phyloP scores from a whole-genome alignment of 352 stramenopile genomes.

The Lagenidium giganteum region DNA sequence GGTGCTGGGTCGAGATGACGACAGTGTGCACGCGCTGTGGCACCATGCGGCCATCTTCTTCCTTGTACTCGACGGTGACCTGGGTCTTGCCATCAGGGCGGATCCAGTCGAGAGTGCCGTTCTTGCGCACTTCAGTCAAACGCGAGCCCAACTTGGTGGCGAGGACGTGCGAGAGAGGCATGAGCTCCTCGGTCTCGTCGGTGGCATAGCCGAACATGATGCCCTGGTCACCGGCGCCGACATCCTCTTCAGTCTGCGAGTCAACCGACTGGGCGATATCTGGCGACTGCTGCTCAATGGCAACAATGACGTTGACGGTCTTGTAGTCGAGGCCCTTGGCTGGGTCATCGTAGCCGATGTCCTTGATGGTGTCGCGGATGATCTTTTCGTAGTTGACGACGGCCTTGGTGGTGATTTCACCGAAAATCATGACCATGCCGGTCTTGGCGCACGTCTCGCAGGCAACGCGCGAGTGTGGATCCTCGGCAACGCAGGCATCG shows the following conservation, averaged over 20 bases:
- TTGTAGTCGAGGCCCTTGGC: slow-evolving; percentile 99
- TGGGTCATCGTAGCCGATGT: slow-evolving; percentile 99
- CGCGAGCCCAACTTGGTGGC: slow-evolving; percentile 95
- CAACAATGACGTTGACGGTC: slow-evolving; percentile 99
- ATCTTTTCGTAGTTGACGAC: slow-evolving; percentile 99
- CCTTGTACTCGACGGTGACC: slow-evolving; percentile 98
- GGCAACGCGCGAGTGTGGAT: slow-evolving; percentile 97
- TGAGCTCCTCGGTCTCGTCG: slow-evolving; percentile 96
- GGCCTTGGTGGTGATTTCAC: slow-evolving; percentile 99
- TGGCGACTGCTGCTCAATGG: slow-evolving; percentile 98
- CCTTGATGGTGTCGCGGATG: slow-evolving; percentile 98
- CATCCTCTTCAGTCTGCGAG: slow-evolving; percentile 94
- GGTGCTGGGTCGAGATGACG: slow-evolving; percentile 99
- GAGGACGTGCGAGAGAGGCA: slow-evolving; percentile 98
- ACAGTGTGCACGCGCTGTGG: slow-evolving; percentile 98
- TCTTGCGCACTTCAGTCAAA: slow-evolving; percentile 99
- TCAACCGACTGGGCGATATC: slow-evolving; percentile 99
- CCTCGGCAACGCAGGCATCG: slow-evolving; percentile 97
- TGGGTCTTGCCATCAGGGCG: slow-evolving; percentile 99
- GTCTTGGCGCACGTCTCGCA: slow-evolving; percentile 99
- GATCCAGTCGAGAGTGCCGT: slow-evolving; percentile 97
- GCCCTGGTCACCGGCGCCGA: slow-evolving; percentile 97
- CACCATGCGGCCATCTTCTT: slow-evolving; percentile 92
- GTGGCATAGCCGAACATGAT: slow-evolving; percentile 95
- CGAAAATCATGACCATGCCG: slow-evolving; percentile 99